Evolutionary conservation across 768 basidiomycete genomes (phyloP).

Genomic region (Amanita brunnescens): DNA sequence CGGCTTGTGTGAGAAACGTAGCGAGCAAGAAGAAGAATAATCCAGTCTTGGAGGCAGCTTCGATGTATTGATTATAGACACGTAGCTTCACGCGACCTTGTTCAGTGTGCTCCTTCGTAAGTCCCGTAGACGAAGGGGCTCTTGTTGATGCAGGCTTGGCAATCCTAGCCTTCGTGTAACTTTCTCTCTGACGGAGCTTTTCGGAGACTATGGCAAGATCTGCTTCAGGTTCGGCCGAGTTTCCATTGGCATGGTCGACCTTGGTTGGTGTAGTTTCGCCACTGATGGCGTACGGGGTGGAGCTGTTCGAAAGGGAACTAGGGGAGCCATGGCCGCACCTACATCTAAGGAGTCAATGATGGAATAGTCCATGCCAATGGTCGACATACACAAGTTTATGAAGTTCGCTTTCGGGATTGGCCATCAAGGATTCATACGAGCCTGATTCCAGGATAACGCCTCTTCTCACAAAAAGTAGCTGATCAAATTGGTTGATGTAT

Average conservation of each 20-base stretch:
- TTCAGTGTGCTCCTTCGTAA: constrained; percentile 65
- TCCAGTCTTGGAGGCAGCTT: constrained; percentile 68
- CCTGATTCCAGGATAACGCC: constrained; percentile 79
- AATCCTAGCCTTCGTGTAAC: constrained; percentile 42
- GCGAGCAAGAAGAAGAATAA: constrained; percentile 56
- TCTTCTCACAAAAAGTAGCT: constrained; percentile 66
- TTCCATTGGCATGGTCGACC: too few species aligned
- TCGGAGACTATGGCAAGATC: too few species aligned
- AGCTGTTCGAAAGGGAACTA: too few species aligned
- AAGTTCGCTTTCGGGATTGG: too few species aligned
- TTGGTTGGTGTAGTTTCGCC: too few species aligned
- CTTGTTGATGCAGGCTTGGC: constrained; percentile 32
- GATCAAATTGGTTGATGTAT: constrained; percentile 70
- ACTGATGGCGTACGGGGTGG: too few species aligned
- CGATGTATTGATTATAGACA: constrained; percentile 73
- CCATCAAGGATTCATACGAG: constrained; percentile 52
- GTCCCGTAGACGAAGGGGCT: constrained; percentile 32
- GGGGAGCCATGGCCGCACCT: too few species aligned
- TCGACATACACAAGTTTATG: too few species aligned
- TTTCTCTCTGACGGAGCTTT: too few species aligned
- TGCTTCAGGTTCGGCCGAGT: too few species aligned
- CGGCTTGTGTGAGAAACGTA: constrained; percentile 46
- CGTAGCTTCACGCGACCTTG: constrained; percentile 70
- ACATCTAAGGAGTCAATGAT: too few species aligned
- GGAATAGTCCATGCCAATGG: too few species aligned